Evolutionary conservation across 495 filamentous ascomycete species (phyloP).

Genomic region (Penicillium waksmanii): DNA sequence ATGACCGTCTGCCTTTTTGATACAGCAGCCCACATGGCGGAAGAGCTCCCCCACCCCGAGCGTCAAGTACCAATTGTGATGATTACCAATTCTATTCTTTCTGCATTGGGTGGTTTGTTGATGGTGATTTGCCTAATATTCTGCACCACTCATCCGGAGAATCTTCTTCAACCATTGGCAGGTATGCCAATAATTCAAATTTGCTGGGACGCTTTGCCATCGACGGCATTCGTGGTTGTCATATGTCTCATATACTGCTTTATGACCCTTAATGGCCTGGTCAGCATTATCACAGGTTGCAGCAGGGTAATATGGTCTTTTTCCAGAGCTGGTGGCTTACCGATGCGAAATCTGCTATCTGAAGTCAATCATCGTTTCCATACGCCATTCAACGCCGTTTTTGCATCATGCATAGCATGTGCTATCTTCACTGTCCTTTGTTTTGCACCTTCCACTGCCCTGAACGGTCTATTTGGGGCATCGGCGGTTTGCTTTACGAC

Average conservation of each 20-base stretch:
- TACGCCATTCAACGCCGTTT: neutral
- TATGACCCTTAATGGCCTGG: slow-evolving; percentile 1
- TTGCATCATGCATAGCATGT: slow-evolving; percentile 1
- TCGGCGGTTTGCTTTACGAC: slow-evolving; percentile 1
- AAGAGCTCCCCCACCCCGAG: slow-evolving; percentile 6
- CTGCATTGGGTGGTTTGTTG: neutral
- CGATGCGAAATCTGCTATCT: neutral
- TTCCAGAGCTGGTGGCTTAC: neutral
- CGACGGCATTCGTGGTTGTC: neutral
- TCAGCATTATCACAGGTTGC: slow-evolving; percentile 2
- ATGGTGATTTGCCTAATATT: slow-evolving; percentile 10
- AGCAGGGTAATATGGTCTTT: slow-evolving; percentile 1
- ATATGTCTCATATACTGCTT: neutral
- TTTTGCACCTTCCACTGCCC: slow-evolving; percentile 3
- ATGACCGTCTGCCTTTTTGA: neutral
- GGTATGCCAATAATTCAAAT: slow-evolving; percentile 9
- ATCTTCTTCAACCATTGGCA: slow-evolving; percentile 1
- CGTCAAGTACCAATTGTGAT: slow-evolving; percentile 13
- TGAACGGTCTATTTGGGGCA: slow-evolving; percentile 4
- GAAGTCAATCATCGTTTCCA: neutral
- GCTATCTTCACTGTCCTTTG: slow-evolving; percentile 1
- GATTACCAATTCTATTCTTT: neutral
- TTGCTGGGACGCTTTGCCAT: slow-evolving; percentile 3
- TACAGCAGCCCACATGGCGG: slow-evolving; percentile 13
- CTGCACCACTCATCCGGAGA: slow-evolving; percentile 9